A percentile compares a stretch with the other conserved stretches of the same genome.
phyloP scores from a whole-genome alignment of 805 yeast genomes.

The Komagataella mondaviorum region DNA sequence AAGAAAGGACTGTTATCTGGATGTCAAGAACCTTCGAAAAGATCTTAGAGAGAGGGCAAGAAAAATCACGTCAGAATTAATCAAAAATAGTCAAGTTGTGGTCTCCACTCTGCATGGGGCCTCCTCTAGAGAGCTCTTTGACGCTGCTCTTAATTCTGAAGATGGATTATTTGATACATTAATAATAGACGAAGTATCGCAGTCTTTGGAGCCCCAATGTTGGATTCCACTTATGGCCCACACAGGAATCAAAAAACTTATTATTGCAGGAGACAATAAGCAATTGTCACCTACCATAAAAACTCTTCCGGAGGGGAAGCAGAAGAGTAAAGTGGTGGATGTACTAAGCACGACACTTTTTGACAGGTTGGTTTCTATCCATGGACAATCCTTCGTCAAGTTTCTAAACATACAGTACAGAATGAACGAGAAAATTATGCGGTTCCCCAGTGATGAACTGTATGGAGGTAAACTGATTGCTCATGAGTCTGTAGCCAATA shows the following conservation, averaged over 20 bases:
- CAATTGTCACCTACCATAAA: constrained; percentile 90
- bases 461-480: constrained; percentile 57
- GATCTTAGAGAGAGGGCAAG: constrained; percentile 59
- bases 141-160: constrained; percentile 7
- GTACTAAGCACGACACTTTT: constrained; percentile 57
- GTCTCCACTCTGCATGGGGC: constrained; percentile 84
- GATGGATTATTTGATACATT: constrained; percentile 54
- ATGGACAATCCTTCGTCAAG: constrained; percentile 31
- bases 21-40: constrained; percentile 52
- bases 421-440: constrained; percentile 72
- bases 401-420: constrained; percentile 74
- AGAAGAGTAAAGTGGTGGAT: constrained; percentile 23
- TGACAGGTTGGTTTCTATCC: constrained; percentile 52
- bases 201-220: constrained; percentile 87
- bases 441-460: constrained; percentile 55
- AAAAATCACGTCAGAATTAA: constrained; percentile 43
- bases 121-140: constrained; percentile 55
- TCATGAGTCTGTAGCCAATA: constrained; percentile 37
- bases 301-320: constrained; percentile 17
- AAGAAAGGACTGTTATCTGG: constrained; percentile 51
- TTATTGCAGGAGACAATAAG: constrained; percentile 87
- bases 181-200: constrained; percentile 92
- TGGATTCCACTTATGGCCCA: constrained; percentile 85
- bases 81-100: constrained; percentile 53
- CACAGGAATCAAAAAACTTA: constrained; percentile 37